phyloP scores from a whole-genome alignment of 371 early-diverging fungal species.

The Mortierella sp. region DNA sequence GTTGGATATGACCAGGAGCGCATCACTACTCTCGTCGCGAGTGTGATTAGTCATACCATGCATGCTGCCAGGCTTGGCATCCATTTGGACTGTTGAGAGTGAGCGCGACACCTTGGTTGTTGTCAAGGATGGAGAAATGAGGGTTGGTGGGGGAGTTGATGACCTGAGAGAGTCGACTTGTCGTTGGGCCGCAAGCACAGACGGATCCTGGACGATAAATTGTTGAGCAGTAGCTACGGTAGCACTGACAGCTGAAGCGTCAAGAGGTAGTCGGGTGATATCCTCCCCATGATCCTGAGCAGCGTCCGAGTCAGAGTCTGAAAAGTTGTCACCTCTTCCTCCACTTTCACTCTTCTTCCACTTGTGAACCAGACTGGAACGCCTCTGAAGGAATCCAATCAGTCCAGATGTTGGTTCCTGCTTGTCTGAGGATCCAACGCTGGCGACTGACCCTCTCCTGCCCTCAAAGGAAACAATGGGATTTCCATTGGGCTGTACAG shows the following conservation, averaged over 20 bases:
- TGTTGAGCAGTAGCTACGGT: neutral
- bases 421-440: constrained; percentile 12
- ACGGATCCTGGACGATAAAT: neutral
- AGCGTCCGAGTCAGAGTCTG: neutral
- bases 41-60: constrained; percentile 25
- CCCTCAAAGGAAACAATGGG: constrained; percentile 6
- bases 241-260: neutral
- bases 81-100: constrained; percentile 38
- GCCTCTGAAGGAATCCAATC: constrained; percentile 7
- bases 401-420: constrained; percentile 10
- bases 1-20: neutral
- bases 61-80: constrained; percentile 9
- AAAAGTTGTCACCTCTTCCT: neutral
- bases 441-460: constrained; percentile 16
- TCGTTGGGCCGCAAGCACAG: neutral
- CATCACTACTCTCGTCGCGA: constrained; percentile 18
- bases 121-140: constrained; percentile 46
- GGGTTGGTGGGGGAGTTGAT: constrained; percentile 30
- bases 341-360: neutral
- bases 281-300: constrained; percentile 1
- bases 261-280: neutral
- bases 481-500: neutral
- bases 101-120: constrained; percentile 51
- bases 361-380: neutral
- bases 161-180: constrained; percentile 11